A percentile compares a stretch with the other conserved stretches of the same genome.
Conservation (phyloP, 2,329 filamentous ascomycete genomes). For the Fusarium globosum region DNA sequence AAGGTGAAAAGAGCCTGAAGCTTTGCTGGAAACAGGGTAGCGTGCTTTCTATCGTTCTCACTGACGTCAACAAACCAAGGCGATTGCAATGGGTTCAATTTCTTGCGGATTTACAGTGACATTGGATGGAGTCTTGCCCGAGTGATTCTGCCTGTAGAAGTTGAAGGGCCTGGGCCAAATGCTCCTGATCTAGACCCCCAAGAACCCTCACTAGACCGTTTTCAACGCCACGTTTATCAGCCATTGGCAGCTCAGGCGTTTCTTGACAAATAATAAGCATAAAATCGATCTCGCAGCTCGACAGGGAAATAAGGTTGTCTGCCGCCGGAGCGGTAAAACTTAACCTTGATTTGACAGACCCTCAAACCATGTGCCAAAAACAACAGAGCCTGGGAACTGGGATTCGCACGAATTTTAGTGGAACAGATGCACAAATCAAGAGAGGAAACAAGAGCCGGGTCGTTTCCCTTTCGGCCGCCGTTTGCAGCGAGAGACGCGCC, state of each 20-base stretch:
- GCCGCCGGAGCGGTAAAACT: slow-evolving; percentile 25
- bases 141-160: background rate
- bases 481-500: background rate
- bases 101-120: background rate
- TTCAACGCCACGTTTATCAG: background rate
- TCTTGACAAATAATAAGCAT: slow-evolving; percentile 28
- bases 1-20: background rate
- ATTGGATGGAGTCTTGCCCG: background rate
- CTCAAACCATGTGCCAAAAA: slow-evolving; percentile 31
- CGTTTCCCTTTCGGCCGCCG: background rate
- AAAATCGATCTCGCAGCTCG: slow-evolving; percentile 25
- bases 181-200: background rate
- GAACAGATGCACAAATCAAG: slow-evolving; percentile 12
- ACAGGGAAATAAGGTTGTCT: slow-evolving; percentile 23
- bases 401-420: background rate
- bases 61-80: slow-evolving; percentile 20
- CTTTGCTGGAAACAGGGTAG: slow-evolving; percentile 12
- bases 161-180: background rate
- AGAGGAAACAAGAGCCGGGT: background rate
- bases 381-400: background rate
- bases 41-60: background rate
- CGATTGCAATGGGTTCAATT: background rate
- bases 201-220: background rate
- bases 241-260: slow-evolving; percentile 1
- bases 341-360: slow-evolving; percentile 31